Percentiles rank a stretch among this genome's conserved stretches.
phyloP scores from a whole-genome alignment of 768 basidiomycete species.

The Lanmaoa rubissima region DNA sequence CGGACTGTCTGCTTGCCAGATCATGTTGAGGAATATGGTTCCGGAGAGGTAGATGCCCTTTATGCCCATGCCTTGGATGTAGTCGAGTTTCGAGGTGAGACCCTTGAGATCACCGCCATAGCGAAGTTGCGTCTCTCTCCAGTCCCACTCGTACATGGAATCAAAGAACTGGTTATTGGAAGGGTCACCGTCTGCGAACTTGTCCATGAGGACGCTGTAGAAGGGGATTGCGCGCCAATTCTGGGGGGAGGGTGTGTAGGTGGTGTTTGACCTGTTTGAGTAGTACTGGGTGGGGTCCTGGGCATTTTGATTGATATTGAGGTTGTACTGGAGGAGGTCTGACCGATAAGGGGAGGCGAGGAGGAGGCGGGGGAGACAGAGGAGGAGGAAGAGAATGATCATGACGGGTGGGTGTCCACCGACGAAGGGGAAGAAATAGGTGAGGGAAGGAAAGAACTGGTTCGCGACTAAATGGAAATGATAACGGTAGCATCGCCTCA shows the following conservation, averaged over 20 bases:
- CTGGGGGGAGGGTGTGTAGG: constrained; percentile 72
- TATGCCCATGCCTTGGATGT: constrained; percentile 87
- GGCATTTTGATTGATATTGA: constrained; percentile 77
- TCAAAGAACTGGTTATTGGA: constrained; percentile 88
- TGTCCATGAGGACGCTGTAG: constrained; percentile 85
- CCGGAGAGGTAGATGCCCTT: constrained; percentile 87
- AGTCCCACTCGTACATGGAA: constrained; percentile 79
- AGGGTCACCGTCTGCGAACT: constrained; percentile 92
- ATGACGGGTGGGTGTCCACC: not conserved
- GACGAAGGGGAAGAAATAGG: not conserved
- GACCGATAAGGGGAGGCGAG: constrained; percentile 66
- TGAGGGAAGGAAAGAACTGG: not conserved
- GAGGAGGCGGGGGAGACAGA: constrained; percentile 36
- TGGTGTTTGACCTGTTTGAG: constrained; percentile 55
- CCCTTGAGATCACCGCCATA: constrained; percentile 89
- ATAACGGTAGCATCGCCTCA: too few relatives aligned
- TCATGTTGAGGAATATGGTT: constrained; percentile 91
- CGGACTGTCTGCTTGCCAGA: constrained; percentile 96
- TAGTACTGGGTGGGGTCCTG: constrained; percentile 63
- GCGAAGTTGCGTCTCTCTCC: constrained; percentile 84
- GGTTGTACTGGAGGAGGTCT: constrained; percentile 68
- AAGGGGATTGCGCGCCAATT: constrained; percentile 86
- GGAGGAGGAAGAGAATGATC: constrained; percentile 37
- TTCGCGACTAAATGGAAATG: too few relatives aligned
- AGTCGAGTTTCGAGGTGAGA: constrained; percentile 72